phyloP scores from a whole-genome alignment of 2,329 filamentous ascomycete genomes.

The Aspergillus calidoustus region DNA sequence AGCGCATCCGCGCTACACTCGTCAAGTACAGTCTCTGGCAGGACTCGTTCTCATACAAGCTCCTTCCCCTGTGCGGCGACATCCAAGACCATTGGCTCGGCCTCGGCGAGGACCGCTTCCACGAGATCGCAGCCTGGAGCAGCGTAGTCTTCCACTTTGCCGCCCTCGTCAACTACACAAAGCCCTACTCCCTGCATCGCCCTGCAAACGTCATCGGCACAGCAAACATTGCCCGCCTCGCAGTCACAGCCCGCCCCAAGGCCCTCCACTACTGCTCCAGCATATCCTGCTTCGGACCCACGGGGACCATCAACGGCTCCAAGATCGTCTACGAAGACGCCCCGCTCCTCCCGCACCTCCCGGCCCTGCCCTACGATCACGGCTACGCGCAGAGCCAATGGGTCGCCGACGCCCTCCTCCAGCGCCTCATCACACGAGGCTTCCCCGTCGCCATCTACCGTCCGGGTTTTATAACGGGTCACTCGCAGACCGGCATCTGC shows the following conservation, averaged over 20 bases:
- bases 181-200: conserved; percentile 20
- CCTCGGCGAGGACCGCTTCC: conserved; percentile 2
- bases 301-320: conserved; percentile 3
- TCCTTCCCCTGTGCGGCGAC: conserved; percentile 14
- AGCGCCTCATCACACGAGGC: conserved; percentile 24
- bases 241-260: conserved; percentile 22
- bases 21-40: conserved; percentile 14
- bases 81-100: conserved; percentile 6
- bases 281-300: conserved; percentile 24
- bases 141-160: conserved; percentile 24
- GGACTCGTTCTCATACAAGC: conserved; percentile 5
- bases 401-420: conserved; percentile 26
- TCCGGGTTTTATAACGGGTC: conserved; percentile 23
- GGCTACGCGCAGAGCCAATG: conserved; percentile 29
- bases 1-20: conserved; percentile 16
- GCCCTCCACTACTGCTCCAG: conserved; percentile 25
- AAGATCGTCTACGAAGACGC: background rate
- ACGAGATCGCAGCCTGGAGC: conserved; percentile 13
- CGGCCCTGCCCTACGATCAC: background rate
- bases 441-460: conserved; percentile 27
- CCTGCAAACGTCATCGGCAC: conserved; percentile 17
- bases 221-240: conserved; percentile 15
- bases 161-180: conserved; percentile 18
- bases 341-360: background rate
- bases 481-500: conserved; percentile 22